Evolutionary conservation across 2,329 filamentous ascomycete species (phyloP).

Genomic region (Botrytis byssoidea): DNA sequence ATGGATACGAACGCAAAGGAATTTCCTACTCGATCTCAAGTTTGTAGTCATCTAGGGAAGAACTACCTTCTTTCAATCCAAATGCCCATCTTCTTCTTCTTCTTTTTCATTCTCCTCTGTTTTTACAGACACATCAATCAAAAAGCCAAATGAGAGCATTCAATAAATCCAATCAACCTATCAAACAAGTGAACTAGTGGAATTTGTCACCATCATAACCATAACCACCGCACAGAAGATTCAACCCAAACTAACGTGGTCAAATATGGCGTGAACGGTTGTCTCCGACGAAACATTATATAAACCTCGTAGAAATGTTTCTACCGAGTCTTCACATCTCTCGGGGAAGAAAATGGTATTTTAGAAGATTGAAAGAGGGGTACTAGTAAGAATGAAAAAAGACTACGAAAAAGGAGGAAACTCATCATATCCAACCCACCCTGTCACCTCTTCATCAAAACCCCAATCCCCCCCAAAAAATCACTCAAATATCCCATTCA

Average conservation of each 20-base stretch:
- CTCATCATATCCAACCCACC: too few species aligned
- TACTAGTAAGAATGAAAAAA: neutral
- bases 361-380: neutral
- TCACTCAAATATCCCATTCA: too few species aligned
- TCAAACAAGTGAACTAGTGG: accelerated
- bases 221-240: neutral
- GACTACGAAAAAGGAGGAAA: accelerated
- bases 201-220: accelerated
- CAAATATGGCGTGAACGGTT: neutral
- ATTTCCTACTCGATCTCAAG: accelerated
- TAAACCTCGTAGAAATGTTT: neutral
- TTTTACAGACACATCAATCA: neutral
- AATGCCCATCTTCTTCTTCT: too few species aligned
- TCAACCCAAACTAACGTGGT: neutral
- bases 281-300: neutral
- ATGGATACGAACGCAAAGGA: accelerated
- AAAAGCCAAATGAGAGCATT: accelerated
- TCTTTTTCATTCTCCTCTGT: too few species aligned
- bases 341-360: neutral
- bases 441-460: too few species aligned
- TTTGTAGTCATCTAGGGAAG: too few species aligned
- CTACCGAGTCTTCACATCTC: neutral
- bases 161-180: neutral
- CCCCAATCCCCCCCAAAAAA: too few species aligned
- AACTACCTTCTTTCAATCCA: too few species aligned